A percentile compares a stretch with the other conserved stretches of the same genome.
These are phyloP conservation scores for Quercus mongolica DNA, from an alignment of 306 rosid genomes.

Conservation along the genomic window DNA sequence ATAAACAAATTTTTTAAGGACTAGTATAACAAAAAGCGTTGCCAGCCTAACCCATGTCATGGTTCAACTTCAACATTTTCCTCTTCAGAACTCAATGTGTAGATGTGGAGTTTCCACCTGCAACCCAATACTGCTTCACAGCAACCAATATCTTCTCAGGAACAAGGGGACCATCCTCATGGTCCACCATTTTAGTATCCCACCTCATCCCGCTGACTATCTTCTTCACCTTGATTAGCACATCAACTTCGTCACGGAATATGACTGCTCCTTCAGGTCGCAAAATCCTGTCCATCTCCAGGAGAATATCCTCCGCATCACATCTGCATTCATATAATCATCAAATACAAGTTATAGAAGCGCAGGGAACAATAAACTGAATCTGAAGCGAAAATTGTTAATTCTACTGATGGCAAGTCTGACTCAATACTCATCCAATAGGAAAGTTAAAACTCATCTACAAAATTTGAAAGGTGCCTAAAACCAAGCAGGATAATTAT, in stretches of 20 bases:
- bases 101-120: conserved; percentile 64
- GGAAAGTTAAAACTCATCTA: not conserved
- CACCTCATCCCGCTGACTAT: conserved; percentile 83
- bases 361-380: not conserved
- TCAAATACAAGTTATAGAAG: not conserved
- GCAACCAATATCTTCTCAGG: conserved; percentile 87
- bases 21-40: conserved; percentile 13
- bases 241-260: conserved; percentile 81
- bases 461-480: not conserved
- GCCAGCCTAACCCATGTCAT: conserved; percentile 13
- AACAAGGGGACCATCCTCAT: conserved; percentile 93
- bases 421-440: not conserved
- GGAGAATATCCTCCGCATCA: conserved; percentile 75
- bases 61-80: conserved; percentile 2
- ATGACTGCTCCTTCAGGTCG: conserved; percentile 93
- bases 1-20: conserved; percentile 27
- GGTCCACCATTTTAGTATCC: conserved; percentile 92
- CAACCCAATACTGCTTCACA: conserved; percentile 94
- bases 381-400: not conserved
- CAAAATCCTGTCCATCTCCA: conserved; percentile 93
- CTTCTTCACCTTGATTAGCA: conserved; percentile 70
- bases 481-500: not conserved
- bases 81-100: conserved; percentile 28
- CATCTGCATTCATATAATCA: conserved; percentile 49
- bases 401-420: not conserved